Evolutionary conservation across 345 rosid genomes (phyloP).

Genomic region (Hibiscus mutabilis): DNA sequence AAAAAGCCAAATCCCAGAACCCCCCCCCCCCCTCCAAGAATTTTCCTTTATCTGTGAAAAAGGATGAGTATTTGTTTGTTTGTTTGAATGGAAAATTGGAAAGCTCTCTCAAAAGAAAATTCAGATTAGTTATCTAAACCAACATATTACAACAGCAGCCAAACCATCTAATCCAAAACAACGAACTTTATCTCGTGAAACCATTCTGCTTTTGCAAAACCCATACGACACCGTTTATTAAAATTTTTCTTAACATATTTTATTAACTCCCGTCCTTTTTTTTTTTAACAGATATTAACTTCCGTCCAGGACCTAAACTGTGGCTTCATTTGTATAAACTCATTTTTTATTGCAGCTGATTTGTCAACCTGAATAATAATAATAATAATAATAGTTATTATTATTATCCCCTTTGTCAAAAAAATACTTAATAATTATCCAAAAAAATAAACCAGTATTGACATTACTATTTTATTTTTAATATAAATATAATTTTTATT

Average conservation of each 20-base stretch:
- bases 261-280: not conserved
- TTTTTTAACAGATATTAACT: no score
- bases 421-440: no score
- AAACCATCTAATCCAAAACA: not conserved
- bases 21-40: not conserved
- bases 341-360: no score
- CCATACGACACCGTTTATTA: not conserved
- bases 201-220: not conserved
- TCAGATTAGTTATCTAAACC: not conserved
- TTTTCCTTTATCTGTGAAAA: not conserved
- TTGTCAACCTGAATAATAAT: no score
- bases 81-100: not conserved
- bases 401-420: no score
- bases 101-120: not conserved
- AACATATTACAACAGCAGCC: not conserved
- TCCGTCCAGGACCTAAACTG: no score
- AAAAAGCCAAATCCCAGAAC: not conserved
- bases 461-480: no score
- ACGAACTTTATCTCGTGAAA: not conserved
- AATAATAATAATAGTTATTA: no score
- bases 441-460: no score
- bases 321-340: no score
- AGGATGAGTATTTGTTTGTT: not conserved
- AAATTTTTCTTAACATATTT: no score
- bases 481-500: no score